Evolutionary conservation across 495 filamentous ascomycete species (phyloP).

Genomic region (Talaromyces wortmannii): DNA sequence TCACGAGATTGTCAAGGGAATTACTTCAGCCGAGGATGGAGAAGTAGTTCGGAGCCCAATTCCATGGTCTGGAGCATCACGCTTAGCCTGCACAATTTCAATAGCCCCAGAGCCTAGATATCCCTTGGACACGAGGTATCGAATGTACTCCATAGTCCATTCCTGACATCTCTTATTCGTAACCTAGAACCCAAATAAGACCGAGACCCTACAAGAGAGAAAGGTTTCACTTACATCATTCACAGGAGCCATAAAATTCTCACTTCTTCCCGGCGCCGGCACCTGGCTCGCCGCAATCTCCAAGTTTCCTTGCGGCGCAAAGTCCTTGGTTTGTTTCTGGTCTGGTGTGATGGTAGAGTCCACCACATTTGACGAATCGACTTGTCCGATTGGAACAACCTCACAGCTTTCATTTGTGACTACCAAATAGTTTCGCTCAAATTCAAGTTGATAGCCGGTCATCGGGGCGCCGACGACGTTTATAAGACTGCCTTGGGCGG

Average conservation of each 20-base stretch:
- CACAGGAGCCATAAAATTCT: conserved; percentile 28
- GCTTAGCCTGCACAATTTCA: conserved; percentile 21
- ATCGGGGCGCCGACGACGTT: conserved; percentile 24
- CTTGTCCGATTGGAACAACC: conserved; percentile 14
- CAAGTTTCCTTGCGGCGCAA: conserved; percentile 13
- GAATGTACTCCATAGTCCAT: conserved; percentile 29
- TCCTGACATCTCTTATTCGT: conserved; percentile 28
- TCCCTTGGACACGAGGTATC: conserved; percentile 15
- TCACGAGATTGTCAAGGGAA: too few relatives aligned
- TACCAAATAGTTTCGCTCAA: conserved; percentile 17
- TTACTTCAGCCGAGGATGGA: too few relatives aligned
- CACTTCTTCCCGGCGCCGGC: conserved; percentile 19
- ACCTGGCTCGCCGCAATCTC: conserved; percentile 23
- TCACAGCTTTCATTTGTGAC: conserved; percentile 5
- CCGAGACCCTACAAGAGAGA: background rate
- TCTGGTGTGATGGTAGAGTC: conserved; percentile 6
- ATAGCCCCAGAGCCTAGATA: conserved; percentile 17
- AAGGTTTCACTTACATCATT: conserved; percentile 17
- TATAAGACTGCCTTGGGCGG: conserved; percentile 18
- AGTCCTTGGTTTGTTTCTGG: conserved; percentile 9
- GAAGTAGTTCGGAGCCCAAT: too few relatives aligned
- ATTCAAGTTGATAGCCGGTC: conserved; percentile 23
- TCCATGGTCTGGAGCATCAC: conserved; percentile 25
- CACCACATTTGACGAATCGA: conserved; percentile 14
- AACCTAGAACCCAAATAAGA: conserved; percentile 6